Percentiles rank a stretch among this genome's conserved stretches.
Evolutionary conservation across 176 grass and related monocot species (phyloP).

Genomic region (Avena insularis): DNA sequence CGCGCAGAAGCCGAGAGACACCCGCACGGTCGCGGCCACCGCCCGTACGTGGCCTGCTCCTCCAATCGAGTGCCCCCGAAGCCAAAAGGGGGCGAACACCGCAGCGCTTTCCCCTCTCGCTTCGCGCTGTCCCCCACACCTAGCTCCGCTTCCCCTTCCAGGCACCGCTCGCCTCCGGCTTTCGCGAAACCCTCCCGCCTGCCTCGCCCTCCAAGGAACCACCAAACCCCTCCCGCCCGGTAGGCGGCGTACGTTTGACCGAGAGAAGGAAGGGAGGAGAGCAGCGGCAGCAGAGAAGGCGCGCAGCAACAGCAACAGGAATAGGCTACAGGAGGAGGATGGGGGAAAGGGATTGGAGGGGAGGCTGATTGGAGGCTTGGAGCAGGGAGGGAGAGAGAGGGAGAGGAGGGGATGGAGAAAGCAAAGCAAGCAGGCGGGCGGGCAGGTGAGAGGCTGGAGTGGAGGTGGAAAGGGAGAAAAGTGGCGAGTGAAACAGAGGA

Average conservation of each 20-base stretch:
- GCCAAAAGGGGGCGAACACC: slow-evolving; percentile 2
- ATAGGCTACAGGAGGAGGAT: neutral
- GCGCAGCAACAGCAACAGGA: slow-evolving; percentile 3
- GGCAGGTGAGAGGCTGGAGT: slow-evolving; percentile 10
- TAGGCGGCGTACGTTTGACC: slow-evolving; percentile 1
- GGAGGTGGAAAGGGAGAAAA: slow-evolving; percentile 48
- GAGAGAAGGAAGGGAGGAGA: neutral
- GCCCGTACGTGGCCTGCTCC: neutral
- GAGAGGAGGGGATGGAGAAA: neutral
- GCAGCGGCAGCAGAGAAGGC: neutral
- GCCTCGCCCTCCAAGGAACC: slow-evolving; percentile 27
- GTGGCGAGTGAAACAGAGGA: neutral
- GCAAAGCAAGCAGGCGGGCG: neutral
- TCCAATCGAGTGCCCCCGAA: slow-evolving; percentile 12
- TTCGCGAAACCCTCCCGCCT: neutral
- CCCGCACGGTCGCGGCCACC: neutral
- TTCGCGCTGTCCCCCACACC: neutral
- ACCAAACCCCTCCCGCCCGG: slow-evolving; percentile 26
- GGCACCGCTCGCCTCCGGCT: neutral
- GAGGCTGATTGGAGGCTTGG: slow-evolving; percentile 47
- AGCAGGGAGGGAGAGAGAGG: slow-evolving; percentile 3
- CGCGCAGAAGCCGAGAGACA: neutral
- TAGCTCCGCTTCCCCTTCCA: neutral
- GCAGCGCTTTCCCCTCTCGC: neutral
- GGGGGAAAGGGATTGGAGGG: slow-evolving; percentile 9